Evolutionary conservation across 805 yeast species (phyloP), one percentile per base, ranked within the genome.

Genomic region (Teunomyces panamensis): DNA sequence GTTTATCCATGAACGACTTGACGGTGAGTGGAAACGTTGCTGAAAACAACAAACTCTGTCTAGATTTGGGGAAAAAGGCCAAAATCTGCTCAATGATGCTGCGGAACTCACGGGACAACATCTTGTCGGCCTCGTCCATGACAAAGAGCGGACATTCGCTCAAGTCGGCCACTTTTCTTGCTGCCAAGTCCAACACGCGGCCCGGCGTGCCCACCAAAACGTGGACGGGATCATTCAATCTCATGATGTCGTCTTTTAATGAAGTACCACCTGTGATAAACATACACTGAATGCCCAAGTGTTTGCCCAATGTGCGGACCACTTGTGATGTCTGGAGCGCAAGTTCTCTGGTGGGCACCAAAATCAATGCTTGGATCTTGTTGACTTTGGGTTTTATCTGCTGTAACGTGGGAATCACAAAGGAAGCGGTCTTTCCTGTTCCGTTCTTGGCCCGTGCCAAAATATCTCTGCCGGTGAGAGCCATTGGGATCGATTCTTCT

Each of bases 61-160:
- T 67, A 29, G 56, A 59, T 43, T 60, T 51, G 30, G 97, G 96
- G 78, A 92, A 83, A 62, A 86, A 88, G 39, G 76, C 75, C 58
- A 94, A 76, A 52, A 92, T 87, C 66, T 89, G 96, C 66, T 88
- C 95, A 54, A 92, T 88, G 48, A 91, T 84, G 30, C 81, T 80
- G 56, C 87, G 86, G 69, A 94, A 94, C 62, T 94, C 99, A 57
- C 89, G 83, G 33, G 94, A 83, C 50, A 94, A 79, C 87, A 94
- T 88, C 69, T 94, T 94, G 70, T 94, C 99, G 49, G 99, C 99
- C 77, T 94, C 99, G 69, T 94, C 99, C 97, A 94, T 90, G 46
- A 95, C 84, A 65, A 94, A 90, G 66, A 89, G 76, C 39, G 87
- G 84, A 70, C 96, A 89, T 52, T 85, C 87, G 47, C 88, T 83